Conservation (phyloP, 805 yeast genomes). For the Babjeviella inositovora region DNA sequence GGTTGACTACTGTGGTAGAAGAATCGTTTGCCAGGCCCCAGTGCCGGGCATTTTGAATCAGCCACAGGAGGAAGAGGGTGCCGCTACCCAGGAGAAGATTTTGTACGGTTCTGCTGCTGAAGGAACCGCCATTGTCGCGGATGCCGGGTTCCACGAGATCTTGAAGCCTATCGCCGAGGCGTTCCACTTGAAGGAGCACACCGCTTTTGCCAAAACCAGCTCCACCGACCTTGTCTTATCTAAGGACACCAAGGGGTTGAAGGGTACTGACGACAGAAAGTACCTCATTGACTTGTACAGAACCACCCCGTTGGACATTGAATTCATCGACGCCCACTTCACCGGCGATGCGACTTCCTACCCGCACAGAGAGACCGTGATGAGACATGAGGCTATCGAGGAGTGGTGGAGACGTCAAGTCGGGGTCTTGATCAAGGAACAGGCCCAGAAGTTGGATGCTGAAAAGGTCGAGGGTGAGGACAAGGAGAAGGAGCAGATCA, state of each 20-base stretch:
- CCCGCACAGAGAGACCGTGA: constrained; percentile 66
- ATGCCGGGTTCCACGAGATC: constrained; percentile 33
- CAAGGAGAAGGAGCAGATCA: constrained; percentile 29
- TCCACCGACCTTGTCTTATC: constrained; percentile 43
- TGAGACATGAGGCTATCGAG: constrained; percentile 81
- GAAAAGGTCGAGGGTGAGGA: constrained; percentile 9
- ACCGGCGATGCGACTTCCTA: constrained; percentile 34
- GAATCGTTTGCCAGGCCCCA: constrained; percentile 86
- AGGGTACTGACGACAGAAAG: constrained; percentile 72
- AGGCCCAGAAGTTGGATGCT: constrained; percentile 23
- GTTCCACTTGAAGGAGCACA: constrained; percentile 65
- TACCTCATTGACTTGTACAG: constrained; percentile 77
- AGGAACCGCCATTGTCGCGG: constrained; percentile 27
- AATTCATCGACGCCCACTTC: constrained; percentile 46
- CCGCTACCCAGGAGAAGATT: constrained; percentile 27
- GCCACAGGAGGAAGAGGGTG: constrained; percentile 15
- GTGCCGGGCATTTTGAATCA: constrained; percentile 79
- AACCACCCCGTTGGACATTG: constrained; percentile 72
- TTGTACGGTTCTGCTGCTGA: constrained; percentile 66
- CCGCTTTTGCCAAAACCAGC: constrained; percentile 30
- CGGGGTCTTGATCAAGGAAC: constrained; percentile 29
- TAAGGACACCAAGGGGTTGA: constrained; percentile 70
- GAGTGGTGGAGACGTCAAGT: constrained; percentile 76
- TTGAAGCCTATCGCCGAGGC: constrained; percentile 52
- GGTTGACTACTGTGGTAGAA: constrained; percentile 79